phyloP scores from a whole-genome alignment of 148 eudicot genomes.

The Drosera capensis region DNA sequence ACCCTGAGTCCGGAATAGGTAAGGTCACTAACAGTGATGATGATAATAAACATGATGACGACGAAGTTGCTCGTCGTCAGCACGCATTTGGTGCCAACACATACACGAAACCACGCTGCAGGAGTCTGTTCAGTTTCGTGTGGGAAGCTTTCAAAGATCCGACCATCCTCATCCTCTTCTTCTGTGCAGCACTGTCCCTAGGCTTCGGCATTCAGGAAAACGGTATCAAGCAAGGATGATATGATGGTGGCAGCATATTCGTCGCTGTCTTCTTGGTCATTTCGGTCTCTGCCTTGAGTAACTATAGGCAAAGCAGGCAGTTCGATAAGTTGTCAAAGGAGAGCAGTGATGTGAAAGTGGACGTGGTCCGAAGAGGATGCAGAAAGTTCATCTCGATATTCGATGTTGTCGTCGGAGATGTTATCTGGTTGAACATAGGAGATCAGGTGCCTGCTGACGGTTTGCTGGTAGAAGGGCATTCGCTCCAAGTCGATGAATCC shows the following conservation, averaged over 20 bases:
- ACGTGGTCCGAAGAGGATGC: constrained; percentile 10
- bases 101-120: constrained; percentile 16
- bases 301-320: constrained; percentile 16
- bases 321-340: constrained; percentile 15
- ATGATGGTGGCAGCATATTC: constrained; percentile 22
- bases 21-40: no score
- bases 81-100: constrained; percentile 15
- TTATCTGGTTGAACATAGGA: constrained; percentile 17
- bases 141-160: constrained; percentile 18
- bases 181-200: constrained; percentile 20
- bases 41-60: no score
- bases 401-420: constrained; percentile 17
- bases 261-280: constrained; percentile 18
- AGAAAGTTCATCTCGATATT: constrained; percentile 14
- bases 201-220: constrained; percentile 20
- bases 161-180: constrained; percentile 13
- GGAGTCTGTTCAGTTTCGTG: constrained; percentile 10
- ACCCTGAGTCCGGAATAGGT: constrained; percentile 8
- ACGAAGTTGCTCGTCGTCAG: constrained; percentile 7
- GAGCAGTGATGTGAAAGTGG: constrained; percentile 13
- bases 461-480: constrained; percentile 13
- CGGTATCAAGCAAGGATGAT: constrained; percentile 18
- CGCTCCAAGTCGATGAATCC: constrained; percentile 17
- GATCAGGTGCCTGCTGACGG: constrained; percentile 26
- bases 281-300: constrained; percentile 13